Percentiles rank a stretch among this genome's conserved stretches.
phyloP scores from a whole-genome alignment of 1,139 yeast species.

The Yarrowia galli region DNA sequence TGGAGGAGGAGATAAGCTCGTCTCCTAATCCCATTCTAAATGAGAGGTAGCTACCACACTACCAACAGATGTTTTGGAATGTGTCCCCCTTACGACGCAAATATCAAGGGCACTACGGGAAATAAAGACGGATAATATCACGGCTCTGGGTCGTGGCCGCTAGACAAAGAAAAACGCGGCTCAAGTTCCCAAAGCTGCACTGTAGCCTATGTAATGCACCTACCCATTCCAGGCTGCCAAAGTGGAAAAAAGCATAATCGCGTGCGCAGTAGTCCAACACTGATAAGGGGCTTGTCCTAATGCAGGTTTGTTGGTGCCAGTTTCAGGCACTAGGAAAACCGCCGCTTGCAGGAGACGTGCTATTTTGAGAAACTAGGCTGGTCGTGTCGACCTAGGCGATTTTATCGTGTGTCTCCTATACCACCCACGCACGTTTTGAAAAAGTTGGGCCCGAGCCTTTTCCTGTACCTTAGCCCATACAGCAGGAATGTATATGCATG shows the following conservation, averaged over 20 bases:
- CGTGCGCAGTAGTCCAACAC: conserved; percentile 12
- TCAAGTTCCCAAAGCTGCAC: conserved; percentile 11
- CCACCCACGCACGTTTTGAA: too few species aligned
- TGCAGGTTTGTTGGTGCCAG: conserved; percentile 15
- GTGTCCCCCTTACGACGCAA: conserved; percentile 9
- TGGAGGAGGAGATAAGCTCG: background rate
- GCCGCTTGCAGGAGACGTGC: background rate
- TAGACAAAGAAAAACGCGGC: conserved; percentile 21
- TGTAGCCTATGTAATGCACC: conserved; percentile 11
- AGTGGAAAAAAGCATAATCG: conserved; percentile 10
- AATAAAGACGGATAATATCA: background rate
- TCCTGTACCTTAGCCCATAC: background rate
- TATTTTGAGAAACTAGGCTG: background rate
- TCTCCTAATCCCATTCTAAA: background rate
- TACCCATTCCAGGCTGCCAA: conserved; percentile 31
- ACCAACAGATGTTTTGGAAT: background rate
- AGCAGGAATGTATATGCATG: conserved; percentile 21
- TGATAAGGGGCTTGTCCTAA: conserved; percentile 30
- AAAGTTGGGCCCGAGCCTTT: background rate
- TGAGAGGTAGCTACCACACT: too few species aligned
- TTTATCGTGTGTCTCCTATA: too few species aligned
- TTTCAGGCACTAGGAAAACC: conserved; percentile 6
- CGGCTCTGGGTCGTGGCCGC: conserved; percentile 1
- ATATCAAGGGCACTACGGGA: background rate
- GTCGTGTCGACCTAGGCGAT: too few species aligned